A percentile compares a stretch with the other conserved stretches of the same genome.
phyloP scores from a whole-genome alignment of 2,329 filamentous ascomycete genomes.

The Lachnellula suecica region DNA sequence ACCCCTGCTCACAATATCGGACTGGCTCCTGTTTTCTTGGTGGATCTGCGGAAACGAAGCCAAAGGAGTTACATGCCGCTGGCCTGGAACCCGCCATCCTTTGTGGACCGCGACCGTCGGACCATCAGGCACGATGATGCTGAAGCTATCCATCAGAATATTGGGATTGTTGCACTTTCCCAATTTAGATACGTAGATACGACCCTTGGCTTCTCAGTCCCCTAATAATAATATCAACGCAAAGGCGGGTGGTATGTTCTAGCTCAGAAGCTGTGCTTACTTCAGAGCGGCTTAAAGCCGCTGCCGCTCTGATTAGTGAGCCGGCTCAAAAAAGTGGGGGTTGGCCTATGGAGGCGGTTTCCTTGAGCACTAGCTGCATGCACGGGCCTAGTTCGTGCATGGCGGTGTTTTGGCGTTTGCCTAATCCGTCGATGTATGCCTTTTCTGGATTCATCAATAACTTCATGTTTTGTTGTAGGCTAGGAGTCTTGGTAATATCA shows the following conservation, averaged over 20 bases:
- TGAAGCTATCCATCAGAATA: slow-evolving; percentile 5
- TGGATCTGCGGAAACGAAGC: not conserved
- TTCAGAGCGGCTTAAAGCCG: too few relatives aligned
- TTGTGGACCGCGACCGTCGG: slow-evolving; percentile 5
- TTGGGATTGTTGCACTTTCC: not conserved
- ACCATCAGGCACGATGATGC: slow-evolving; percentile 3
- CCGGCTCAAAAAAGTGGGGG: not conserved
- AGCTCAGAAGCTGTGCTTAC: too few relatives aligned
- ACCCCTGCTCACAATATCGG: not conserved
- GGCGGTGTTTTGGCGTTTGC: not conserved
- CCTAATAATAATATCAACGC: not conserved
- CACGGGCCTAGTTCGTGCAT: too few relatives aligned
- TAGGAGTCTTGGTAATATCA: not conserved
- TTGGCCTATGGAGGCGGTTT: not conserved
- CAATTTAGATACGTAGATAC: not conserved
- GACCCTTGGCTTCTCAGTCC: not conserved
- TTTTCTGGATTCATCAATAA: not conserved
- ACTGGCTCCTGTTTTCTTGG: too few relatives aligned
- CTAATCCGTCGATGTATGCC: not conserved
- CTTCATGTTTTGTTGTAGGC: not conserved
- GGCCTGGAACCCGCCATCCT: slow-evolving; percentile 2
- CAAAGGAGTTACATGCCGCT: not conserved
- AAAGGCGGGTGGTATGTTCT: not conserved
- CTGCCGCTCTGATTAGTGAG: not conserved
- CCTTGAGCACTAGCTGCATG: not conserved